Percentiles rank a stretch among this genome's conserved stretches.
phyloP scores from a whole-genome alignment of 495 filamentous ascomycete species.

The Pseudoneurospora amorphoporcata region DNA sequence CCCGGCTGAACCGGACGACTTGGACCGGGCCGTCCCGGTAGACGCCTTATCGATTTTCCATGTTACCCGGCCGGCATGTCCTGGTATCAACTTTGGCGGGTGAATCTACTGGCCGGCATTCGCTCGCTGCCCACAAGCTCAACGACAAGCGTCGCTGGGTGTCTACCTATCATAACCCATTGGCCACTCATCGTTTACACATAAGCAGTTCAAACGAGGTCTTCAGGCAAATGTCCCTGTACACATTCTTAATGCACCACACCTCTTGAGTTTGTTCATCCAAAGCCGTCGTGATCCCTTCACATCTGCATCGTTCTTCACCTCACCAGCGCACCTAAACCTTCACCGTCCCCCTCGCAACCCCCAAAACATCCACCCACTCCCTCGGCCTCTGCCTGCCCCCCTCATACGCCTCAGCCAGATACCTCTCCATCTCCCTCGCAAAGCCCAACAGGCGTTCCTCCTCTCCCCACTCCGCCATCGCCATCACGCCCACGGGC shows the following conservation, averaged over 20 bases:
- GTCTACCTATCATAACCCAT: neutral
- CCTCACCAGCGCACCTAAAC: neutral
- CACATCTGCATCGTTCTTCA: neutral
- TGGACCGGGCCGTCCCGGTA: neutral
- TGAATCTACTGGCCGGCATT: neutral
- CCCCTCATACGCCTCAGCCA: slow-evolving; percentile 26
- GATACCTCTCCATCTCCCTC: slow-evolving; percentile 50
- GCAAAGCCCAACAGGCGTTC: slow-evolving; percentile 70
- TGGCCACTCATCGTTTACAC: neutral
- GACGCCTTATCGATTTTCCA: neutral
- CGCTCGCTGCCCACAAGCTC: neutral
- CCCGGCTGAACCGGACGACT: neutral
- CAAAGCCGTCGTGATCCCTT: neutral
- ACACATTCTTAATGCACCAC: too few species aligned
- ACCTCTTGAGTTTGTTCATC: too few species aligned
- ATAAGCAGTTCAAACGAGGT: neutral
- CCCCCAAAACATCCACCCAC: slow-evolving; percentile 32
- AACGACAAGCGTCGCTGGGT: neutral
- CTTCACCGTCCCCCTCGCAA: slow-evolving; percentile 15
- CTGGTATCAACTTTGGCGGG: neutral
- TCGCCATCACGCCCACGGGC: slow-evolving; percentile 81
- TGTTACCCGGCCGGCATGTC: neutral
- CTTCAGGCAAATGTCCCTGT: neutral
- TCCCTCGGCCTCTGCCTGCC: slow-evolving; percentile 28
- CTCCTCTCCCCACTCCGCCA: slow-evolving; percentile 82